Conservation (phyloP, 163 green algal species). For the Scenedesmus sp. region DNA sequence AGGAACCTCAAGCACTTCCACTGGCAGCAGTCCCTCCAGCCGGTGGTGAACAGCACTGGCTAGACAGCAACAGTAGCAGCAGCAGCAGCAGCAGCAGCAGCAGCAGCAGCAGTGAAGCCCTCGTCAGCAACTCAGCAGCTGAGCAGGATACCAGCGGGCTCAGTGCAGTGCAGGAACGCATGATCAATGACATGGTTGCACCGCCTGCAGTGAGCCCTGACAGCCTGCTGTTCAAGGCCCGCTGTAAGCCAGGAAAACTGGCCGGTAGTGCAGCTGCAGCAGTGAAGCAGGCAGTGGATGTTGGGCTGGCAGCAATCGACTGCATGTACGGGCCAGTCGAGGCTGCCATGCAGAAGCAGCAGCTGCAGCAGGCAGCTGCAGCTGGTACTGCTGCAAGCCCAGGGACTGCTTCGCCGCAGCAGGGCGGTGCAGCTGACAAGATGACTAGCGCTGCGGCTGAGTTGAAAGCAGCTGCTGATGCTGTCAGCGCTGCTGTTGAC, state of each 20-base stretch:
- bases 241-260: background rate
- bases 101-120: background rate
- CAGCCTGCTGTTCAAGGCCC: background rate
- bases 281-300: conserved; percentile 2
- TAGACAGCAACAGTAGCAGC: no score
- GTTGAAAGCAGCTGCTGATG: background rate
- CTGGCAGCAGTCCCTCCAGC: background rate
- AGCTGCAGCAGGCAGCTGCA: background rate
- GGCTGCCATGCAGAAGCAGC: background rate
- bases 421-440: background rate
- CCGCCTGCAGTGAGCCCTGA: background rate
- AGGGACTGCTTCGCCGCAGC: background rate
- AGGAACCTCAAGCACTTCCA: background rate
- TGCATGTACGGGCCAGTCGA: background rate
- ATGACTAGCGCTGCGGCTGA: background rate
- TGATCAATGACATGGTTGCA: background rate
- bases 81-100: no score
- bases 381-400: background rate
- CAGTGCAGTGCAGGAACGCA: background rate
- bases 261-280: background rate
- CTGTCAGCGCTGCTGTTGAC: background rate
- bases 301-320: background rate
- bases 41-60: background rate
- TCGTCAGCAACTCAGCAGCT: background rate
- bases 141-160: background rate